These are phyloP conservation scores for Hanseniaspora guilliermondii DNA, from an alignment of 805 yeast genomes.

Conservation along the genomic window DNA sequence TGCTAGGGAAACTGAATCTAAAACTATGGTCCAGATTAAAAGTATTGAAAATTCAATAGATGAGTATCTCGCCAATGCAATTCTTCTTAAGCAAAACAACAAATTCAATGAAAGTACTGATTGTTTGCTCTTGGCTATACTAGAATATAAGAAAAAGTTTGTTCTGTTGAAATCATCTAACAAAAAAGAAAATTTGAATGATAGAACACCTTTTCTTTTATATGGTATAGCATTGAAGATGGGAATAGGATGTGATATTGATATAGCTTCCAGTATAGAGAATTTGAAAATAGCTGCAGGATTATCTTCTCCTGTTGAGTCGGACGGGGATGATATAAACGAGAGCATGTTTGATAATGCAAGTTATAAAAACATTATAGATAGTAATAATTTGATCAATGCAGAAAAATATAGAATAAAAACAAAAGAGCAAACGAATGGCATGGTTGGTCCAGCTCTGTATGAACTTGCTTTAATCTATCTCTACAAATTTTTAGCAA, in stretches of 20 bases:
- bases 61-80: conserved; percentile 26
- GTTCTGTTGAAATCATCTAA: not conserved
- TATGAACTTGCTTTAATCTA: conserved; percentile 7
- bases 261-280: conserved; percentile 40
- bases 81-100: conserved; percentile 42
- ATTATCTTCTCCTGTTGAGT: conserved; percentile 17
- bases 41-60: not conserved
- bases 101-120: conserved; percentile 57
- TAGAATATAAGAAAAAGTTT: conserved; percentile 20
- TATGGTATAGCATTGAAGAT: conserved; percentile 55
- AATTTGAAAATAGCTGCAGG: conserved; percentile 49
- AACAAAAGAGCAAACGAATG: not conserved
- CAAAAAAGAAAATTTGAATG: conserved; percentile 28
- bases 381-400: not conserved
- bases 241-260: conserved; percentile 57
- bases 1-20: not conserved
- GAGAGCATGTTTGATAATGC: not conserved
- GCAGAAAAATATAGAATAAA: not conserved
- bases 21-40: not conserved
- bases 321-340: not conserved
- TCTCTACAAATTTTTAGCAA: not conserved
- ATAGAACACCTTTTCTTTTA: conserved; percentile 52
- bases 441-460: conserved; percentile 5
- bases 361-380: not conserved
- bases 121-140: conserved; percentile 53